Conservation (phyloP, 2,329 filamentous ascomycete species). For the Chaetomium sp. region DNA sequence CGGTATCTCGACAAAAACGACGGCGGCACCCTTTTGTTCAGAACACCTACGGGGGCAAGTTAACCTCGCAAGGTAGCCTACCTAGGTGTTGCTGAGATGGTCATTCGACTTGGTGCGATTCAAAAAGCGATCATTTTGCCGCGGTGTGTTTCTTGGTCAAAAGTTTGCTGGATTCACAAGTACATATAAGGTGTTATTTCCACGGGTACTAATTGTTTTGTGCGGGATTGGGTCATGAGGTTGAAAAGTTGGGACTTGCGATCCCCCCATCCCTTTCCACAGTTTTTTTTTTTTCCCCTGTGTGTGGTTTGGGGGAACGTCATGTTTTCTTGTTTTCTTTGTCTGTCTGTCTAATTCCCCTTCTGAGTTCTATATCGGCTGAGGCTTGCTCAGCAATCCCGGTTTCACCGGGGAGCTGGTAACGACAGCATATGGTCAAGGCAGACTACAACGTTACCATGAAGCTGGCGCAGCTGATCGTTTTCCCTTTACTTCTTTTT, state of each 20-base stretch:
- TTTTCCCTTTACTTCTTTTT: slow-evolving; percentile 26
- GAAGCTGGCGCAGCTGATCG: slow-evolving; percentile 15
- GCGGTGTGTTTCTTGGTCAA: slow-evolving; percentile 24
- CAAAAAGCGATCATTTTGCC: slow-evolving; percentile 26
- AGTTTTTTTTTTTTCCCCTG: slow-evolving; percentile 23
- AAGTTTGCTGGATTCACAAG: slow-evolving; percentile 29
- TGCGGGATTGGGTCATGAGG: slow-evolving; percentile 27
- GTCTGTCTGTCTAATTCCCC: slow-evolving; percentile 26
- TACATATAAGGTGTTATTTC: slow-evolving; percentile 35
- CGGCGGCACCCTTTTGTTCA: not conserved
- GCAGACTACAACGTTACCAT: not conserved
- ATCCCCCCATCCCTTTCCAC: slow-evolving; percentile 18
- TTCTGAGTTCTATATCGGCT: slow-evolving; percentile 12
- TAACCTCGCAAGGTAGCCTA: slow-evolving; percentile 13
- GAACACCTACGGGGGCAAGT: not conserved
- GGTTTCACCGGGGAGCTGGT: not conserved
- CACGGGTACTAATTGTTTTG: slow-evolving; percentile 23
- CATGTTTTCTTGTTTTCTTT: slow-evolving; percentile 27
- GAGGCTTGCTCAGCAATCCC: not conserved
- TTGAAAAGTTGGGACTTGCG: slow-evolving; percentile 30
- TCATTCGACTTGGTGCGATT: slow-evolving; percentile 19
- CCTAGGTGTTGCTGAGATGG: slow-evolving; percentile 19
- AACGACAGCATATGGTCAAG: not conserved
- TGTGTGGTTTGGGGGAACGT: slow-evolving; percentile 15
- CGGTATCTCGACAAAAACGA: not conserved